Evolutionary conservation across 2,329 filamentous ascomycete species (phyloP).

Genomic region (Pestalotiopsis sp.): DNA sequence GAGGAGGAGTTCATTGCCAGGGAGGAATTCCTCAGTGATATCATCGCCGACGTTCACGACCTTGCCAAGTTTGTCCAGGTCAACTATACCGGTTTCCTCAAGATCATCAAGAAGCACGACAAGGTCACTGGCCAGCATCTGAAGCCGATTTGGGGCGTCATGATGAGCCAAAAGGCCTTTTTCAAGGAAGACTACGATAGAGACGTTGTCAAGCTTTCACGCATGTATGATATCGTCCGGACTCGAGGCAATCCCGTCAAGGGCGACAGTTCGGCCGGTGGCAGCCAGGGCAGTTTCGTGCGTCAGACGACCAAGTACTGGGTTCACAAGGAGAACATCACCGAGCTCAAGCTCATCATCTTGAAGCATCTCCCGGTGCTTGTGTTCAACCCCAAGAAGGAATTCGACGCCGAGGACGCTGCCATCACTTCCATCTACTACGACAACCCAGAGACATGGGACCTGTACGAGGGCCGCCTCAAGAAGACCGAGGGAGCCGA

Average conservation of each 20-base stretch:
- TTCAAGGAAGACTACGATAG: slow-evolving; percentile 99
- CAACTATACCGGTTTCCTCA: slow-evolving; percentile 99
- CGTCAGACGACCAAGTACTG: slow-evolving; percentile 99
- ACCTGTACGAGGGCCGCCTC: slow-evolving; percentile 88
- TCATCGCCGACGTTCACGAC: slow-evolving; percentile 98
- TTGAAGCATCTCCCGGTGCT: slow-evolving; percentile 96
- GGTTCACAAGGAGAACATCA: slow-evolving; percentile 98
- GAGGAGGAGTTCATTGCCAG: slow-evolving; percentile 94
- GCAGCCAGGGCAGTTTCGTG: slow-evolving; percentile 91
- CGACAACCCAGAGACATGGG: slow-evolving; percentile 92
- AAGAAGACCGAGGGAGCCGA: slow-evolving; percentile 99
- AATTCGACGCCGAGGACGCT: slow-evolving; percentile 87
- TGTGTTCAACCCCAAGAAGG: slow-evolving; percentile 96
- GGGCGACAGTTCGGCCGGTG: slow-evolving; percentile 89
- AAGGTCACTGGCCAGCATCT: slow-evolving; percentile 95
- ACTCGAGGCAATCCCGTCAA: slow-evolving; percentile 91
- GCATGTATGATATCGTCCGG: slow-evolving; percentile 90
- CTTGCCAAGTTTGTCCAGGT: slow-evolving; percentile 97
- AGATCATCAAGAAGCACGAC: slow-evolving; percentile 99
- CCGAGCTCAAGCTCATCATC: slow-evolving; percentile 96
- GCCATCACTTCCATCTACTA: slow-evolving; percentile 99
- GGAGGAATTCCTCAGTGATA: slow-evolving; percentile 93
- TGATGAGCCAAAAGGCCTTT: slow-evolving; percentile 94
- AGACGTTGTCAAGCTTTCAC: slow-evolving; percentile 92
- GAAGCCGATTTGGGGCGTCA: slow-evolving; percentile 91